phyloP scores from a whole-genome alignment of 2,329 filamentous ascomycete species.

The Furcasterigmium sp. region DNA sequence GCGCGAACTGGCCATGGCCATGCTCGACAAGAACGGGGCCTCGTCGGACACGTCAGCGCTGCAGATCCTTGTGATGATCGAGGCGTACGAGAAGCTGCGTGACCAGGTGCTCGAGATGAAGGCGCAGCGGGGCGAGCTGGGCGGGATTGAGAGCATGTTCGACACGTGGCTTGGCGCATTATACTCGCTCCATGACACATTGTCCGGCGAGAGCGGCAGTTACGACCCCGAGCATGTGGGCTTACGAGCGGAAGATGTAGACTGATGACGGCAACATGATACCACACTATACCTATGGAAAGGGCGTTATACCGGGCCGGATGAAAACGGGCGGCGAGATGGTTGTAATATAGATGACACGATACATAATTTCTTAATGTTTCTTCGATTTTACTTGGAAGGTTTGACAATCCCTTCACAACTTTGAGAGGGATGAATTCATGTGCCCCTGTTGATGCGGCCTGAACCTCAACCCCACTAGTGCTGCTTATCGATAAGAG shows the following conservation, averaged over 20 bases:
- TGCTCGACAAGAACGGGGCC: slow-evolving; percentile 20
- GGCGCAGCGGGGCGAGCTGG: slow-evolving; percentile 16
- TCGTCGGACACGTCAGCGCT: slow-evolving; percentile 34
- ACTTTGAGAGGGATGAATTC: too few relatives aligned
- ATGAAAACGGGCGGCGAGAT: too few relatives aligned
- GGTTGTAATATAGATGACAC: neutral
- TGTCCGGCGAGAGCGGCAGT: slow-evolving; percentile 18
- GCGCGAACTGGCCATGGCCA: slow-evolving; percentile 40
- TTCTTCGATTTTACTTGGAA: too few relatives aligned
- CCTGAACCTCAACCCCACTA: too few relatives aligned
- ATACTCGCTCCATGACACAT: slow-evolving; percentile 37
- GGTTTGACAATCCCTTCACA: too few relatives aligned
- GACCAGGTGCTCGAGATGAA: slow-evolving; percentile 34
- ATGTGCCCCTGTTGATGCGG: too few relatives aligned
- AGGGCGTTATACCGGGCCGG: too few relatives aligned
- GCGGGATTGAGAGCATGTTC: slow-evolving; percentile 35
- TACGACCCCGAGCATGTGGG: slow-evolving; percentile 22
- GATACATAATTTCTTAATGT: neutral
- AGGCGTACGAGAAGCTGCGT: slow-evolving; percentile 49
- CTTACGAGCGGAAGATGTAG: slow-evolving; percentile 18
- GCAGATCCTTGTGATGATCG: slow-evolving; percentile 53
- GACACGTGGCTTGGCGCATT: slow-evolving; percentile 46
- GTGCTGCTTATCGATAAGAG: too few relatives aligned
- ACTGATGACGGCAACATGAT: slow-evolving; percentile 1
- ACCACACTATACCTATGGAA: neutral